Evolutionary conservation across 768 basidiomycete genomes (phyloP), one percentile per base, ranked within the genome.

Genomic region (Cystobasidiopsis lactophilus): DNA sequence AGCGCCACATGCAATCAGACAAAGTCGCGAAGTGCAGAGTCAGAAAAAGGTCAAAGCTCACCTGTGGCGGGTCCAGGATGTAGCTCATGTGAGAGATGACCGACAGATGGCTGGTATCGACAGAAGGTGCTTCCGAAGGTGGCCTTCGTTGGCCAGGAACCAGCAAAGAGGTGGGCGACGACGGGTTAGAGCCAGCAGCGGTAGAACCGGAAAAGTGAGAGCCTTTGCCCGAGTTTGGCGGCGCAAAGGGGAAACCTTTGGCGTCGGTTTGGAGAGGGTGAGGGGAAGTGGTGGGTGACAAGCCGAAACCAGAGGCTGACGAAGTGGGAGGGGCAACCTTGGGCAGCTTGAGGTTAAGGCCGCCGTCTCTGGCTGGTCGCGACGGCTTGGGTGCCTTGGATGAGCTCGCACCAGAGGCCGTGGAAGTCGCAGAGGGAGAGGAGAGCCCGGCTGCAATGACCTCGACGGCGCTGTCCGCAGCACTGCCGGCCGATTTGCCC

Each of bases 31-130:
- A 2, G 11, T 13, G 14, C 14, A 33, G 13, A 51, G 31, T 29
- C 33, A 27, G 5, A 38, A 31, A 21, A 5, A n/a, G 48, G 33
- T 26, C 5, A 2, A 41, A 26, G 39, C 52, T 38, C 16, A 56
- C 55, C 55, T 52, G 39, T n/a, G 62, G 62, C 23, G 62, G 59
- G 33, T 63, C 62, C 51, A 63, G 59, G 46, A 63, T 60, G 52
- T 63, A 63, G 16, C 56, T 57, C 60, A 63, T 60, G 33, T 61
- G 61, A 45, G 60, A 60, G 21, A 31, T 54, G 26, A 23, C 45
- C 10, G 21, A 51, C 1, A 57, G 57, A 3, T 57, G 51, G 1
- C 35, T 26, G 11, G 57, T 57, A 21, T 45, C 29, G 9, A 46
- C 30, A 11, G n/a, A n/a, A n/a, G n/a, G n/a, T n/a, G n/a, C n/a